Evolutionary conservation across 2,329 filamentous ascomycete genomes (phyloP).

Genomic region (Cylindrodendrum hubeiense): DNA sequence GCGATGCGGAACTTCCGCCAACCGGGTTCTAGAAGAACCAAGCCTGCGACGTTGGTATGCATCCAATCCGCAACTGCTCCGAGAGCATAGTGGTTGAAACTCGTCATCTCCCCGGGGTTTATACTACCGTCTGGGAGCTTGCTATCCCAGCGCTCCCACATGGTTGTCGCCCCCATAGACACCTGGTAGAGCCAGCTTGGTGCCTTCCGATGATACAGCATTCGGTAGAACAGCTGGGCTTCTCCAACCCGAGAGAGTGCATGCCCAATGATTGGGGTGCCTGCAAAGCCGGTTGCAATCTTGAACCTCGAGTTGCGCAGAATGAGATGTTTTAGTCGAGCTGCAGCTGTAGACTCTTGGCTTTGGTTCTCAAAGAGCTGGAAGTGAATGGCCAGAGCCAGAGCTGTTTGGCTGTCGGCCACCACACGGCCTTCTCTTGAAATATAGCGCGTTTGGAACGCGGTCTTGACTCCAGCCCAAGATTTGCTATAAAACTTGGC

Average conservation of each 20-base stretch:
- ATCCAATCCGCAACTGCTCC: constrained; percentile 61
- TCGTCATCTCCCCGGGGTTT: constrained; percentile 61
- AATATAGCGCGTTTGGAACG: constrained; percentile 49
- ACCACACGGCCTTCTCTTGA: constrained; percentile 41
- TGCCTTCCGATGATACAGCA: constrained; percentile 55
- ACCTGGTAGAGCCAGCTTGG: constrained; percentile 63
- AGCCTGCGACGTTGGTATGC: constrained; percentile 55
- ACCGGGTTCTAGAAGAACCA: constrained; percentile 52
- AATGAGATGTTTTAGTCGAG: constrained; percentile 45
- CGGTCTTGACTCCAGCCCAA: not conserved
- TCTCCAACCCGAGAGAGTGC: constrained; percentile 46
- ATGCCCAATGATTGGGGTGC: constrained; percentile 53
- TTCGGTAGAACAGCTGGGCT: constrained; percentile 54
- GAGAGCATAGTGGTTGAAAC: constrained; percentile 63
- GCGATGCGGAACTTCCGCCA: constrained; percentile 45
- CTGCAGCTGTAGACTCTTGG: constrained; percentile 42
- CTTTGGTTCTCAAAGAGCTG: constrained; percentile 43
- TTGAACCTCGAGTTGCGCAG: constrained; percentile 48
- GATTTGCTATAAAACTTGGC: not conserved
- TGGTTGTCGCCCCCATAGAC: constrained; percentile 59
- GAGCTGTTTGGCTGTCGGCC: constrained; percentile 54
- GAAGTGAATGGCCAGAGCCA: constrained; percentile 53
- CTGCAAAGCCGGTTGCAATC: constrained; percentile 57
- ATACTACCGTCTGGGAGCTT: constrained; percentile 57
- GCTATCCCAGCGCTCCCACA: constrained; percentile 65